phyloP scores from a whole-genome alignment of 1,284 basidiomycete species.

The Cryptococcus jaspeensis region DNA sequence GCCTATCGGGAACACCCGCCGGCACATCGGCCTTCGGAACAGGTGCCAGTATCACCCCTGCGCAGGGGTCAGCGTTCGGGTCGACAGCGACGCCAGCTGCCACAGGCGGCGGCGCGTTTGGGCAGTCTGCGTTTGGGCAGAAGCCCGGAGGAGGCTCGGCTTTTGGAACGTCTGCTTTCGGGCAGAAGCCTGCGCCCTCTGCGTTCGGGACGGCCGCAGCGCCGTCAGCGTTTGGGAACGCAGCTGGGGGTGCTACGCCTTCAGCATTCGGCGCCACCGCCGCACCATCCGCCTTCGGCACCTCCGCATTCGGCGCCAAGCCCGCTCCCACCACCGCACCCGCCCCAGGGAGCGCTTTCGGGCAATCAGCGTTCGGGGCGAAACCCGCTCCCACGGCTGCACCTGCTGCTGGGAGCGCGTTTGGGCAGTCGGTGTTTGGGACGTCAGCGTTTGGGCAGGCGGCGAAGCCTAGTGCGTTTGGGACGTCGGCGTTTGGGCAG shows the following conservation, averaged over 20 bases:
- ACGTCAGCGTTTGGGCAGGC: slow-evolving; percentile 19
- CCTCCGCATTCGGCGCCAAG: slow-evolving; percentile 23
- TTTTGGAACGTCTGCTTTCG: slow-evolving; percentile 26
- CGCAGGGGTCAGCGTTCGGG: slow-evolving; percentile 27
- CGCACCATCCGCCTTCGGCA: slow-evolving; percentile 43
- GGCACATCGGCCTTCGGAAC: too few relatives aligned
- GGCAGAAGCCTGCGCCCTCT: slow-evolving; percentile 15
- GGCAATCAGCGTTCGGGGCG: slow-evolving; percentile 33
- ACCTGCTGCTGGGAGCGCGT: slow-evolving; percentile 44
- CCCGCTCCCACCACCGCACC: slow-evolving; percentile 13
- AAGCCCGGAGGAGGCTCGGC: slow-evolving; percentile 22
- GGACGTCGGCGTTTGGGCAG: slow-evolving; percentile 8
- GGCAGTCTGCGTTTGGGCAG: slow-evolving; percentile 28
- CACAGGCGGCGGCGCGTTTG: slow-evolving; percentile 33
- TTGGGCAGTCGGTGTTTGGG: slow-evolving; percentile 50
- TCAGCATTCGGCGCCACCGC: slow-evolving; percentile 27
- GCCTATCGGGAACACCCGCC: too few relatives aligned
- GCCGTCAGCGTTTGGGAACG: slow-evolving; percentile 38
- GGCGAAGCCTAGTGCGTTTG: slow-evolving; percentile 25
- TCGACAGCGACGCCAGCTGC: slow-evolving; percentile 13
- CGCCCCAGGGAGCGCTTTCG: slow-evolving; percentile 54
- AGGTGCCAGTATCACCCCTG: slow-evolving; percentile 4
- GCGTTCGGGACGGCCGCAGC: slow-evolving; percentile 34
- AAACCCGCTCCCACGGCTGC: slow-evolving; percentile 13
- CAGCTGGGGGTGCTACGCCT: slow-evolving; percentile 19